Percentiles rank a stretch among this genome's conserved stretches.
These are phyloP conservation scores for Fusarium haematococcum DNA, from an alignment of 2,329 filamentous ascomycete species.

Conservation along the genomic window DNA sequence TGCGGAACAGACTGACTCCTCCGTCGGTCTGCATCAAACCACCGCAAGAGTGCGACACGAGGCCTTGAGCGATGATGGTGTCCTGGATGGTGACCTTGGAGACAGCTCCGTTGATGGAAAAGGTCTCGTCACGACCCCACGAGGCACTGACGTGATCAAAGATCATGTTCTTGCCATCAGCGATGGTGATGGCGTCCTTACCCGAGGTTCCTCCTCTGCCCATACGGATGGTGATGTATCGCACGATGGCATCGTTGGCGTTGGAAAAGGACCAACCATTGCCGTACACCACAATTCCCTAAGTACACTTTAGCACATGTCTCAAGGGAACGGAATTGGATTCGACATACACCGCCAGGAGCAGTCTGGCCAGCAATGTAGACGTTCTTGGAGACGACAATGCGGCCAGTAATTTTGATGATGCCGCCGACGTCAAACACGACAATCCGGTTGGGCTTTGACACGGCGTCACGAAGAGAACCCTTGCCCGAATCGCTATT, in stretches of 20 bases:
- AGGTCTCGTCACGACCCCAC: conserved; percentile 69
- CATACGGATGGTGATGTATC: conserved; percentile 68
- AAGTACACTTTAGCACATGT: background rate
- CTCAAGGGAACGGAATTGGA: background rate
- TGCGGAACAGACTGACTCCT: conserved; percentile 63
- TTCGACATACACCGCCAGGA: conserved; percentile 55
- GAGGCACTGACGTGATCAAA: conserved; percentile 66
- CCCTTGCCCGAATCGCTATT: conserved; percentile 51
- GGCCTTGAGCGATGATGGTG: conserved; percentile 65
- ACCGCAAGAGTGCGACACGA: conserved; percentile 65
- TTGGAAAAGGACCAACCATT: conserved; percentile 65
- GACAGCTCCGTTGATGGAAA: conserved; percentile 61
- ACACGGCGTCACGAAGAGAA: conserved; percentile 54
- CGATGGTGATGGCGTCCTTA: conserved; percentile 66
- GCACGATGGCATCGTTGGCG: conserved; percentile 63
- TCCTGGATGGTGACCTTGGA: conserved; percentile 64
- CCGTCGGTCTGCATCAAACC: conserved; percentile 63
- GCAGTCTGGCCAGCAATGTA: conserved; percentile 63
- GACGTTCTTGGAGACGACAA: conserved; percentile 58
- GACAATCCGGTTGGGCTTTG: conserved; percentile 56
- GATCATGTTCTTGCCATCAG: conserved; percentile 64
- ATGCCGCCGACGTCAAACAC: conserved; percentile 61
- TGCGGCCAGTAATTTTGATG: conserved; percentile 58
- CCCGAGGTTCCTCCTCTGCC: conserved; percentile 62
- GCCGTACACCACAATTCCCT: conserved; percentile 64